phyloP scores from a whole-genome alignment of 176 grass and related monocot genomes.

The Otatea glauca region DNA sequence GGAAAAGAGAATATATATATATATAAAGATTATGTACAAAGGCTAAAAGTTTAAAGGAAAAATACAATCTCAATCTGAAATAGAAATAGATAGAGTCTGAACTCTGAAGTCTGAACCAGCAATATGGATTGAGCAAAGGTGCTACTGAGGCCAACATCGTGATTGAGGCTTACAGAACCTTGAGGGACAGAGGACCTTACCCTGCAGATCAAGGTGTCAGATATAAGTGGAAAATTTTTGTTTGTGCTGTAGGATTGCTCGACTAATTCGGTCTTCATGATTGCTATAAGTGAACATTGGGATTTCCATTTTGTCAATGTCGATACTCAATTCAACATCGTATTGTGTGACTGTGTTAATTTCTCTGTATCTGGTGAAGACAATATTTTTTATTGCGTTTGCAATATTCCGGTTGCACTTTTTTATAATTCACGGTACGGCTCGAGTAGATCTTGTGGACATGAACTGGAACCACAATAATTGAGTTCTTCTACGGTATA shows the following conservation, averaged over 20 bases:
- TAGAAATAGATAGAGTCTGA: conserved; percentile 17
- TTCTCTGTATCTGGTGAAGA: not conserved
- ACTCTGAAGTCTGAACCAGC: conserved; percentile 84
- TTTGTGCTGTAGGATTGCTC: conserved; percentile 77
- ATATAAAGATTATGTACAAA: too few relatives aligned
- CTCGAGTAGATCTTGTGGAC: not conserved
- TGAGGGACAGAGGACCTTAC: conserved; percentile 88
- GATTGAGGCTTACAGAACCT: conserved; percentile 78
- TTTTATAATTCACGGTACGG: not conserved
- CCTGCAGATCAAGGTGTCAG: conserved; percentile 76
- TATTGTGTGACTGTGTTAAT: not conserved
- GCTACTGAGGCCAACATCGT: conserved; percentile 72
- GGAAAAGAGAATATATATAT: too few relatives aligned
- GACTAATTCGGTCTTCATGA: conserved; percentile 66
- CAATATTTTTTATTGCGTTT: not conserved
- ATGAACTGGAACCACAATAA: not conserved
- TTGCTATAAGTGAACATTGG: conserved; percentile 53
- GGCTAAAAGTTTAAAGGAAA: too few relatives aligned
- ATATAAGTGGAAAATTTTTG: conserved; percentile 70
- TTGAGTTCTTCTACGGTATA: too few relatives aligned
- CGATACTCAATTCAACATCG: not conserved
- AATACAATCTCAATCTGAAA: too few relatives aligned
- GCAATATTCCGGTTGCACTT: not conserved
- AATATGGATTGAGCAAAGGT: conserved; percentile 75
- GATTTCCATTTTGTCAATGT: not conserved